Evolutionary conservation across 129 eudicot genomes (phyloP), one percentile per base, ranked within the genome.

Genomic region (Solidago caesia): DNA sequence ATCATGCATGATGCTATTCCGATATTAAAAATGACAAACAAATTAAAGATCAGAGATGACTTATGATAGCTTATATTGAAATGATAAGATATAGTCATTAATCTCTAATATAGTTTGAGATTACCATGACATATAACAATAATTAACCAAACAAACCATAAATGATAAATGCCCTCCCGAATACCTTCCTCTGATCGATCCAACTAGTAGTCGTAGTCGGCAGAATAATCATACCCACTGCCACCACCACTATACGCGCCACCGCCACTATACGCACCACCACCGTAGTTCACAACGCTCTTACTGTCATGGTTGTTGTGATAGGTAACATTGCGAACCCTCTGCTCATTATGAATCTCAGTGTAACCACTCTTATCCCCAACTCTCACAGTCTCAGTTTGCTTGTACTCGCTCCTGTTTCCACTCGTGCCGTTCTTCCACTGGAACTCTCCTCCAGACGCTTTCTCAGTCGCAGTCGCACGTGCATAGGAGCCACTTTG

Each of bases 341-440:
- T 81, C 68, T 70, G 74, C 61, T 75, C 77, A 27, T 7, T 45
- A 15, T 56, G 64, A 27, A 55, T 58, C 69, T 81, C 85, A 2
- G 78, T 76, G 74, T 71, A 81, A 0, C 85, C 85, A 5, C 64
- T 56, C 49, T 64, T 70, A 39, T 81, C 44, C 1, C 85, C 85
- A 26, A 75, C 68, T 33, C 78, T 69, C 13, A 69, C 72, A 39
- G 81, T 81, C 5, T 76, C 58, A 43, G 61, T 61, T 14, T 27
- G 44, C 46, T 45, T 43, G 53, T 42, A 44, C 67, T 81, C 84
- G 29, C 16, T 72, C 76, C 72, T 63, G n/a, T 55, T 49, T 2
- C 84, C 84, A 25, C 78, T 64, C 11, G 72, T 76, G 8, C 77
- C 70, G 16, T 66, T 75, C 52, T 70, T 79, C 64, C 70, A 73